phyloP scores from a whole-genome alignment of 2,329 filamentous ascomycete species.

The Colletotrichum viniferum region DNA sequence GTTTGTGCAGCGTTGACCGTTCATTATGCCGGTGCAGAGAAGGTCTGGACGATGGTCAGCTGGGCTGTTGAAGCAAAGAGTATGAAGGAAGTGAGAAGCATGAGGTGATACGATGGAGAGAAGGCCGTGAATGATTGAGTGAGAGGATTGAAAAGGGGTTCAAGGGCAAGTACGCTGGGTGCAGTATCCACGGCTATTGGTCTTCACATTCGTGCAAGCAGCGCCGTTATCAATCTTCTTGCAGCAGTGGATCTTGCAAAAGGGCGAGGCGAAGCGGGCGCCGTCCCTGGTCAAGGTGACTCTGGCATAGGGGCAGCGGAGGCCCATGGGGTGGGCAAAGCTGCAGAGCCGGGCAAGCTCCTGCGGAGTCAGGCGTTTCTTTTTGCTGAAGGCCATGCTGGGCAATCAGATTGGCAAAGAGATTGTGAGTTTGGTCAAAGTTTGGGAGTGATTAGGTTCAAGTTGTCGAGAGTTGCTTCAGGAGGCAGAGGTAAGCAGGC shows the following conservation, averaged over 20 bases:
- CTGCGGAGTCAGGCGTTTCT: background rate
- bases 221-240: conserved; percentile 14
- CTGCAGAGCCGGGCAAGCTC: conserved; percentile 16
- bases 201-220: conserved; percentile 13
- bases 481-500: background rate
- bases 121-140: background rate
- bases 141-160: background rate
- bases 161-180: conserved; percentile 1
- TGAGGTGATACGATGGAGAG: background rate
- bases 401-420: background rate
- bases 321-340: conserved; percentile 1
- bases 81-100: background rate
- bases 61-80: background rate
- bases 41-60: background rate
- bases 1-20: conserved; percentile 12
- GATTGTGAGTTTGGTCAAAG: background rate
- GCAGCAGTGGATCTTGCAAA: conserved; percentile 21
- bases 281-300: conserved; percentile 15
- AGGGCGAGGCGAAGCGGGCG: background rate
- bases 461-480: background rate
- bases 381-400: conserved; percentile 2
- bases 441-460: background rate
- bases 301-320: conserved; percentile 4
- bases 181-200: conserved; percentile 15
- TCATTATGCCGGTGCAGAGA: background rate